Evolutionary conservation across 495 filamentous ascomycete species (phyloP), one percentile per base, ranked within the genome.

Genomic region (Penicillium argentinense): DNA sequence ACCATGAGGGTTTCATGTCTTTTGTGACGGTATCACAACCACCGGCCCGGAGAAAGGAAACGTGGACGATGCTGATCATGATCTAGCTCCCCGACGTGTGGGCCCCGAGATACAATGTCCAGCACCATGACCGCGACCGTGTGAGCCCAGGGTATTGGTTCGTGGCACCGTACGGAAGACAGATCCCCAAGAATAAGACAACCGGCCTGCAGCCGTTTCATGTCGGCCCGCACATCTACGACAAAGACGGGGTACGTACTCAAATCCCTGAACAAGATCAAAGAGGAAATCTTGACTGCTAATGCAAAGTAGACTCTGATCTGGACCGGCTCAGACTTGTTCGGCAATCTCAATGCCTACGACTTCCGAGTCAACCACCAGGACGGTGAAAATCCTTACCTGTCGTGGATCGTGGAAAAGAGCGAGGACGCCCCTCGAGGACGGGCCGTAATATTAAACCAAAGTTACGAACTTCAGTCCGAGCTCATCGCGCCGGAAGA

Each of bases 71-170:
- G 7, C 22, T 26, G 25, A 25, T 8, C 5, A 25, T 24, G 3
- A 3, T 40, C 3, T 45, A 65, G 62, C 59, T 61, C 5, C 62
- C 62, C 9, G 47, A 59, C 30, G 38, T 57, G 8, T 42, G 56
- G 41, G 59, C 62, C 7, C 45, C 59, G 37, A 62, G 56, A 45
- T 57, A 51, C 28, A 45, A 64, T 13, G 42, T 64, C 42, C 38
- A 48, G 24, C 53, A 59, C 27, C 49, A 62, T 40, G 37, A 53
- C 34, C 51, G 47, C 14, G 28, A 52, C 0, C 38, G 39, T 23
- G 52, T 54, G 9, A 47, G 42, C 21, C 53, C 56, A 1, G 60
- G 60, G 13, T 63, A 63, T 45, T 60, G 53, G 53, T 63, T 63
- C 37, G 53, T 63, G 9, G 54, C 60, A 0, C 56, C 60, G 1